Conservation (phyloP, 1,139 yeast species). For the Neolecta irregularis region DNA sequence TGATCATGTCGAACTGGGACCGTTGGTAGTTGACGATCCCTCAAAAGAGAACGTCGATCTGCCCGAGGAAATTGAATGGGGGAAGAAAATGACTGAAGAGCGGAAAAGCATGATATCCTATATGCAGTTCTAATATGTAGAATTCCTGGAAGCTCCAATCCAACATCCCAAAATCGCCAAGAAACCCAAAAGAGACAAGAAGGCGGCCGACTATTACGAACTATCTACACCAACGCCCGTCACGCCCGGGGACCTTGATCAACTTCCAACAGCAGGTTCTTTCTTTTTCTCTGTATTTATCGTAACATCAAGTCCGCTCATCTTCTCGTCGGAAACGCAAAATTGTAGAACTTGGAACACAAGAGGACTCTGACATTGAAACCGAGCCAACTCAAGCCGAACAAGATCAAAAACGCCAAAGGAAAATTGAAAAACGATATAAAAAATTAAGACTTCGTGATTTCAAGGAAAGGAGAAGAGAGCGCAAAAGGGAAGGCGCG, state of each 20-base stretch:
- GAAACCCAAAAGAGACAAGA: not conserved
- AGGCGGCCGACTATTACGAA: too few species aligned
- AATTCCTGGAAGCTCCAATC: not conserved
- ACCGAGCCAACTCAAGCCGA: not conserved
- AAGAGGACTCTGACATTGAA: not conserved
- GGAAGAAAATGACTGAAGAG: constrained; percentile 2
- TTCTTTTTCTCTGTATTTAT: not conserved
- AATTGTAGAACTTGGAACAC: not conserved
- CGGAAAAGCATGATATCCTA: not conserved
- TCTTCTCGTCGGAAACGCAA: too few species aligned
- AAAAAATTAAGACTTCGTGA: not conserved
- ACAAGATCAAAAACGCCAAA: not conserved
- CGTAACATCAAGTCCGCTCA: not conserved
- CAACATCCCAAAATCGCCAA: not conserved
- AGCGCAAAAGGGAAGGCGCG: not conserved
- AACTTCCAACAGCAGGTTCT: not conserved
- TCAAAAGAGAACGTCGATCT: constrained; percentile 43
- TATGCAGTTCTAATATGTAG: not conserved
- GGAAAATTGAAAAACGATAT: not conserved
- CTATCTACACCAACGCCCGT: too few species aligned
- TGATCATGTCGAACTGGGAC: constrained; percentile 22
- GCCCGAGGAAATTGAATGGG: constrained; percentile 2
- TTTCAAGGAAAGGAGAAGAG: not conserved
- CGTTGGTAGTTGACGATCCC: constrained; percentile 24
- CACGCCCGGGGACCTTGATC: too few species aligned